Conservation (phyloP, 495 filamentous ascomycete species). For the Bombardia bombarda region DNA sequence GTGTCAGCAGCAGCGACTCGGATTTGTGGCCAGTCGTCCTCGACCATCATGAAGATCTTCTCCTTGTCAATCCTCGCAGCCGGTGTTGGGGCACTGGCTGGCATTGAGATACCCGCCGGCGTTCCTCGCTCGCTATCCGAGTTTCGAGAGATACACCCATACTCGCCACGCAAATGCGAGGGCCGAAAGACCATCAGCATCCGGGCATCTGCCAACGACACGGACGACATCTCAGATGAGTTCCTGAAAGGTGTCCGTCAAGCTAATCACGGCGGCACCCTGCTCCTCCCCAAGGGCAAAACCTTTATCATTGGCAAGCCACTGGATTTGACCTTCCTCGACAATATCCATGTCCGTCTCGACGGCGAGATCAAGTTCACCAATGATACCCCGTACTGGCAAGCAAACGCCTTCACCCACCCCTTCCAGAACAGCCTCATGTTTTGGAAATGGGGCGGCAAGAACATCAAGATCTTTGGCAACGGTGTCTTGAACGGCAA, state of each 20-base stretch:
- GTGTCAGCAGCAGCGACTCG: too few species aligned
- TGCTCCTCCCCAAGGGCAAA: conserved; percentile 42
- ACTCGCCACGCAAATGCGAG: conserved; percentile 1
- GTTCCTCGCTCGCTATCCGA: conserved; percentile 22
- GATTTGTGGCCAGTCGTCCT: too few species aligned
- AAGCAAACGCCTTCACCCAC: conserved; percentile 47
- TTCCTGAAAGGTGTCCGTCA: conserved; percentile 43
- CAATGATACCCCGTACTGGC: conserved; percentile 51
- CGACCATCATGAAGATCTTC: conserved; percentile 10
- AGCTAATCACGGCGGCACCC: conserved; percentile 47
- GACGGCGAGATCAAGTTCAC: conserved; percentile 55
- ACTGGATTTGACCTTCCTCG: conserved; percentile 47
- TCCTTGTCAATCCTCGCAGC: conserved; percentile 12
- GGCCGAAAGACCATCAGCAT: conserved; percentile 40
- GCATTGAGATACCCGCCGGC: conserved; percentile 14
- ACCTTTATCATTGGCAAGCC: conserved; percentile 50
- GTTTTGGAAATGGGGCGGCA: conserved; percentile 55
- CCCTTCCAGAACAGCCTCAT: conserved; percentile 52
- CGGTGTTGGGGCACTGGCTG: conserved; percentile 2
- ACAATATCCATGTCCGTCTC: conserved; percentile 48
- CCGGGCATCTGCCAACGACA: conserved; percentile 41
- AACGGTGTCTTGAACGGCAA: conserved; percentile 47
- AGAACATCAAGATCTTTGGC: conserved; percentile 49
- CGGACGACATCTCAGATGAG: conserved; percentile 45
- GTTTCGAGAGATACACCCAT: conserved; percentile 23